A percentile compares a stretch with the other conserved stretches of the same genome.
Conservation (phyloP, 352 stramenopile genomes). For the Phytophthora kernoviae region DNA sequence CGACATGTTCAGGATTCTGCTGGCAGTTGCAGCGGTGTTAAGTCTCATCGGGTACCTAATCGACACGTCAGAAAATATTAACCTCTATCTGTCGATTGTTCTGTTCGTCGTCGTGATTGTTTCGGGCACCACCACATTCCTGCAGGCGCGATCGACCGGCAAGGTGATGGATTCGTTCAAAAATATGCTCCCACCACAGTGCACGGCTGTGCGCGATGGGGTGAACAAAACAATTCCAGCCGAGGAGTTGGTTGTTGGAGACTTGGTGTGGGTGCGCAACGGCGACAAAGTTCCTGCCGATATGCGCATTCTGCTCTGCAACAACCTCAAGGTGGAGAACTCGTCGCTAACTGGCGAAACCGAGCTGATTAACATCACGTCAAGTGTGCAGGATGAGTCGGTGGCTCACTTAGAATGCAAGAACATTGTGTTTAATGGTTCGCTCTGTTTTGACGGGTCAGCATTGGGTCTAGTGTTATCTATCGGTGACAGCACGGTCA, state of each 20-base stretch:
- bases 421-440: conserved; percentile 55
- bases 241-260: conserved; percentile 51
- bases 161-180: conserved; percentile 62
- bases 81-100: conserved; percentile 46
- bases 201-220: conserved; percentile 52
- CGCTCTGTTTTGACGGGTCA: conserved; percentile 51
- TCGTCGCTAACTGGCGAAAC: conserved; percentile 71
- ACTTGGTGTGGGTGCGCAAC: conserved; percentile 55
- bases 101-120: conserved; percentile 47
- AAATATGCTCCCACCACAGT: conserved; percentile 50
- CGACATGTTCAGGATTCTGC: conserved; percentile 53
- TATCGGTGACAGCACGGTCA: conserved; percentile 57
- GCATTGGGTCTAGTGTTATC: conserved; percentile 47
- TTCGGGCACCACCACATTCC: conserved; percentile 48
- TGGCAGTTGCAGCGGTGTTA: conserved; percentile 36
- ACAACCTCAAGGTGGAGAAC: conserved; percentile 65
- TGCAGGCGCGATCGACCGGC: conserved; percentile 41
- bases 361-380: conserved; percentile 42
- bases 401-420: conserved; percentile 48
- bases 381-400: conserved; percentile 21
- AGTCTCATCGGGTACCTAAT: conserved; percentile 46
- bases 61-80: conserved; percentile 41
- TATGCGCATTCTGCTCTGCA: conserved; percentile 47
- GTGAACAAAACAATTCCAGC: conserved; percentile 43
- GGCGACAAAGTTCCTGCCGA: conserved; percentile 64